Evolutionary conservation across 345 rosid species (phyloP), one percentile per base, ranked within the genome.

Genomic region (Limnanthes douglasii): DNA sequence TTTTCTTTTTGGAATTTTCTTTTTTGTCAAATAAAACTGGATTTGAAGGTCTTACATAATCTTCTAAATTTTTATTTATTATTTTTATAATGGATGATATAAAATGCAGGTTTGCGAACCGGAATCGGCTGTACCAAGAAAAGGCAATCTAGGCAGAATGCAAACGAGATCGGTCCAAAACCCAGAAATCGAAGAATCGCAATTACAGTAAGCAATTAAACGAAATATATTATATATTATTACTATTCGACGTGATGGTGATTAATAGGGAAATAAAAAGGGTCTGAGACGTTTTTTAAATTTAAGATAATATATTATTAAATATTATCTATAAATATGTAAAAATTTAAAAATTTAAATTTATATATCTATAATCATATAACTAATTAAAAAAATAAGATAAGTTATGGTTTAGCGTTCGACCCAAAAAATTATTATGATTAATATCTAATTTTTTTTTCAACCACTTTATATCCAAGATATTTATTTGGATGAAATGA

Each of bases 91-190:
- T n/a, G n/a, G n/a, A n/a, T n/a, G n/a, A n/a, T 6, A n/a, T 28
- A 13, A 12, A 18, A n/a, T 39, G 52, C 62, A 83, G 95, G 67
- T 77, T 13, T 90, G 99, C 38, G 75, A 70, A 34, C 73, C 74
- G 25, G 46, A 15, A 49, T 29, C 61, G 0, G 22, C 48, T 12
- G 59, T 53, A 41, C 53, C 74, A 4, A 59, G 42, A 46, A 50
- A 57, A 40, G 68, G 65, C 26, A 70, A 48, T 31, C 70, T 85
- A 21, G 47, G 43, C 65, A 77, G 96, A 55, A 53, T 75, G 61
- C 77, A 80, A 60, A 90, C 96, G 10, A 70, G 56, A 62, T 55
- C 71, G 4, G 31, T 54, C 1, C 35, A 60, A 3, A 48, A 59
- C 43, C 39, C 58, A 27, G 39, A 63, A 44, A 56, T 59, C 21